phyloP scores from a whole-genome alignment of 129 eudicot genomes.

The Flaveria bidentis region DNA sequence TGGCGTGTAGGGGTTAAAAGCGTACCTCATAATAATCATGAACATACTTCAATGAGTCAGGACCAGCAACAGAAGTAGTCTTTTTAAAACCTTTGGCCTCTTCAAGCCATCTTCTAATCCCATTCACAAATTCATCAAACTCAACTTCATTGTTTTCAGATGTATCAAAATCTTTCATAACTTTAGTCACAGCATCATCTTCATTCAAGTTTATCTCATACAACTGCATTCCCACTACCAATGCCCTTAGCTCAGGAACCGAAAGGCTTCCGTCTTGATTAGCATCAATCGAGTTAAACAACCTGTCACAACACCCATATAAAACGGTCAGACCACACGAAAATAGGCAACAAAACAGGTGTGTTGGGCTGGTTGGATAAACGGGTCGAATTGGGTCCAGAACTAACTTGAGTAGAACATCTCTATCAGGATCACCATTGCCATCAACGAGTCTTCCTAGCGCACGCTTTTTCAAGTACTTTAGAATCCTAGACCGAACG shows the following conservation, averaged over 20 bases:
- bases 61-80: conserved; percentile 39
- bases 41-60: conserved; percentile 58
- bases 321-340: conserved; percentile 3
- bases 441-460: conserved; percentile 58
- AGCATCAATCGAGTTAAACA: conserved; percentile 56
- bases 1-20: no score
- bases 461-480: conserved; percentile 55
- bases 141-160: conserved; percentile 41
- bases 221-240: conserved; percentile 66
- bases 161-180: conserved; percentile 72
- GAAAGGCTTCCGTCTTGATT: conserved; percentile 57
- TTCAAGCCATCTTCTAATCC: conserved; percentile 68
- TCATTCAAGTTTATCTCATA: conserved; percentile 60
- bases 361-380: not conserved
- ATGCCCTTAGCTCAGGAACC: conserved; percentile 59
- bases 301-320: conserved; percentile 40
- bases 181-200: conserved; percentile 56
- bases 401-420: conserved; percentile 58
- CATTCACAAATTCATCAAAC: conserved; percentile 51
- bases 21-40: conserved; percentile 62
- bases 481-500: conserved; percentile 64
- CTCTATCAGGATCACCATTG: conserved; percentile 56
- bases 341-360: not conserved
- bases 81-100: conserved; percentile 50
- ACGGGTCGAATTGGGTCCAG: not conserved